phyloP scores from a whole-genome alignment of 2,329 filamentous ascomycete species.

The Blastomyces percursus region DNA sequence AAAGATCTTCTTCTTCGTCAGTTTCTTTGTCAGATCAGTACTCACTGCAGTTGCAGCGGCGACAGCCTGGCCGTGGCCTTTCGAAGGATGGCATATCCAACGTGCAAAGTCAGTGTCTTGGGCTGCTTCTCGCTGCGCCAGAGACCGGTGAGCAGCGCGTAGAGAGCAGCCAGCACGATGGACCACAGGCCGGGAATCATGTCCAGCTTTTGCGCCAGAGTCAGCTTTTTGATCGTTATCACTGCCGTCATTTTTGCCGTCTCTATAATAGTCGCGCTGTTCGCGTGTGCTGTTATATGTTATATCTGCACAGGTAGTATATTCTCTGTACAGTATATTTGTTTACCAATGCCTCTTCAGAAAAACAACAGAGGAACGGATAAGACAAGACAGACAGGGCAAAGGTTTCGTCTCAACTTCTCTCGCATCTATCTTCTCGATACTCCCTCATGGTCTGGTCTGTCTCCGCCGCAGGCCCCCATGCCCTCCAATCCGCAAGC shows the following conservation, averaged over 20 bases:
- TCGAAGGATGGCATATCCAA: conserved; percentile 20
- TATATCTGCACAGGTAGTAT: too few species aligned
- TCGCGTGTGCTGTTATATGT: too few species aligned
- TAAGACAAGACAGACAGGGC: too few species aligned
- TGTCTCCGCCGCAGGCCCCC: not conserved
- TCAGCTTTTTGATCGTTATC: not conserved
- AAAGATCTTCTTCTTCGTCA: not conserved
- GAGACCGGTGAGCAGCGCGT: conserved; percentile 24
- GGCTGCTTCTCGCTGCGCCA: conserved; percentile 30
- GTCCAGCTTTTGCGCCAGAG: conserved; percentile 22
- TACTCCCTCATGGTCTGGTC: too few species aligned
- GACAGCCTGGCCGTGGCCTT: conserved; percentile 16
- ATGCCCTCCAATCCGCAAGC: not conserved
- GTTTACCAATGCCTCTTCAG: too few species aligned
- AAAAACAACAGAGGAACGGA: too few species aligned
- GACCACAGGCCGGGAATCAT: conserved; percentile 19
- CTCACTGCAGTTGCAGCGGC: conserved; percentile 5
- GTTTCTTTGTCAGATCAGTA: too few species aligned
- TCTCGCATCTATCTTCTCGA: too few species aligned
- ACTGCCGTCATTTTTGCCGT: not conserved
- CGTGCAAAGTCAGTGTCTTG: conserved; percentile 24
- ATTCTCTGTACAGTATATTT: too few species aligned
- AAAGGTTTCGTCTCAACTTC: not conserved
- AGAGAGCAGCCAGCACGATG: conserved; percentile 13
- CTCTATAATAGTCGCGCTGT: not conserved